Conservation (phyloP, 2,329 filamentous ascomycete genomes). For the Metarhizium album region DNA sequence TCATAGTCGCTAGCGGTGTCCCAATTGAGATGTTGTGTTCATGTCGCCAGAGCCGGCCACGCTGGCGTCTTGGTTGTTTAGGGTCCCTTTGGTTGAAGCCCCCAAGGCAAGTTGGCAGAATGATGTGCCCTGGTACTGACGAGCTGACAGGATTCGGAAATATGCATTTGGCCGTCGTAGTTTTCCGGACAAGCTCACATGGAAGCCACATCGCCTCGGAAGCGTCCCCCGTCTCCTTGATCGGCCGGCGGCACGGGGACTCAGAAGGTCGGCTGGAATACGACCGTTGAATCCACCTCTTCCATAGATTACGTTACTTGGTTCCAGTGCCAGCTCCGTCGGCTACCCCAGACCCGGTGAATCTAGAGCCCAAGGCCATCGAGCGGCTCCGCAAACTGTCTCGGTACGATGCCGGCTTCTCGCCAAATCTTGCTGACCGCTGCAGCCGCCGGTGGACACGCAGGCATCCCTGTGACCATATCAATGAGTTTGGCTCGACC, state of each 20-base stretch:
- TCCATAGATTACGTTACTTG: background rate
- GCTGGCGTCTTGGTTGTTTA: background rate
- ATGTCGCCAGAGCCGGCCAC: constrained; percentile 1
- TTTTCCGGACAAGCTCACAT: background rate
- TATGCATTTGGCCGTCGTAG: background rate
- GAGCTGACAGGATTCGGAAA: background rate
- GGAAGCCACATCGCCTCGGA: too few relatives aligned
- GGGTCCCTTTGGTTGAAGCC: background rate
- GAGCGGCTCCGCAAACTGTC: background rate
- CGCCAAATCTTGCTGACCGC: constrained; percentile 2
- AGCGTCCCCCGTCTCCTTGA: too few relatives aligned
- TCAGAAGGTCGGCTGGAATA: background rate
- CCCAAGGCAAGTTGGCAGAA: too few relatives aligned
- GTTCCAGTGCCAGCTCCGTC: background rate
- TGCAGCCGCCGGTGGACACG: background rate
- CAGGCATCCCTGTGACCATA: background rate
- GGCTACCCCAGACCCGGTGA: background rate
- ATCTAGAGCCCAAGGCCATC: background rate
- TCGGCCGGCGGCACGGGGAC: too few relatives aligned
- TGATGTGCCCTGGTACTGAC: background rate
- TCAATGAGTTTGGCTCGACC: background rate
- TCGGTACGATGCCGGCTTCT: constrained; percentile 2
- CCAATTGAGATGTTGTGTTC: constrained; percentile 2
- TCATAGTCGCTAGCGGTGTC: constrained; percentile 6
- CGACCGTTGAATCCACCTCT: background rate